Percentiles rank a stretch among this genome's conserved stretches.
Conservation (phyloP, 2,329 filamentous ascomycete species). For the Fusarium sarcochroum region DNA sequence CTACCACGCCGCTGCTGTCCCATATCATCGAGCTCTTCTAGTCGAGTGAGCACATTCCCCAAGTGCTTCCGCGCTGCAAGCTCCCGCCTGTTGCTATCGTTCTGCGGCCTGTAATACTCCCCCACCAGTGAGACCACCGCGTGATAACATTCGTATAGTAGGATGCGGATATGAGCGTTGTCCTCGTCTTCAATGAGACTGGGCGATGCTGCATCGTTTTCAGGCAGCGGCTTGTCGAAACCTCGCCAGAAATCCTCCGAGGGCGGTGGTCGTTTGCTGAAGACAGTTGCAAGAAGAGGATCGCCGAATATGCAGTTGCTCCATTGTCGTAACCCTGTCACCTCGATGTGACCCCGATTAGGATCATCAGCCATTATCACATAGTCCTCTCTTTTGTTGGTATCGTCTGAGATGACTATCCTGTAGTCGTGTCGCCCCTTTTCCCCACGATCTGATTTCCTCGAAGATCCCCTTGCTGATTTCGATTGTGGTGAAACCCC, state of each 20-base stretch:
- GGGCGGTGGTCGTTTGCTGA: constrained; percentile 60
- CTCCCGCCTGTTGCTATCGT: constrained; percentile 64
- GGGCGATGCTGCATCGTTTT: constrained; percentile 21
- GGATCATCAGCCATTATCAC: constrained; percentile 2
- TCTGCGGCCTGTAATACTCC: constrained; percentile 68
- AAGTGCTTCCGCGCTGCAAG: constrained; percentile 67
- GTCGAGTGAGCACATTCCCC: constrained; percentile 60
- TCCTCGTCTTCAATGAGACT: constrained; percentile 59
- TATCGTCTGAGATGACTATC: constrained; percentile 14
- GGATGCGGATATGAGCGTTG: constrained; percentile 61
- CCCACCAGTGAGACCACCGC: constrained; percentile 65
- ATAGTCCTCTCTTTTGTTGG: constrained; percentile 7
- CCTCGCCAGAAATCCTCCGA: constrained; percentile 63
- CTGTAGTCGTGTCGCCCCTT: constrained; percentile 3
- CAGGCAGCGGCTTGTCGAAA: constrained; percentile 53
- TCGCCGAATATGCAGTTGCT: constrained; percentile 72
- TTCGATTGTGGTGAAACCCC: constrained; percentile 14
- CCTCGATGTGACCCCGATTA: constrained; percentile 45
- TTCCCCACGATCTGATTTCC: neutral
- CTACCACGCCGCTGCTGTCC: constrained; percentile 47
- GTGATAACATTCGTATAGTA: constrained; percentile 73
- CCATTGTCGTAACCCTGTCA: constrained; percentile 71
- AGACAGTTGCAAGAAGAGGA: constrained; percentile 66
- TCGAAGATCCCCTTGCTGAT: neutral
- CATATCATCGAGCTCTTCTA: constrained; percentile 59